phyloP scores from a whole-genome alignment of 768 basidiomycete species.

The Panaeolus cyanescens region DNA sequence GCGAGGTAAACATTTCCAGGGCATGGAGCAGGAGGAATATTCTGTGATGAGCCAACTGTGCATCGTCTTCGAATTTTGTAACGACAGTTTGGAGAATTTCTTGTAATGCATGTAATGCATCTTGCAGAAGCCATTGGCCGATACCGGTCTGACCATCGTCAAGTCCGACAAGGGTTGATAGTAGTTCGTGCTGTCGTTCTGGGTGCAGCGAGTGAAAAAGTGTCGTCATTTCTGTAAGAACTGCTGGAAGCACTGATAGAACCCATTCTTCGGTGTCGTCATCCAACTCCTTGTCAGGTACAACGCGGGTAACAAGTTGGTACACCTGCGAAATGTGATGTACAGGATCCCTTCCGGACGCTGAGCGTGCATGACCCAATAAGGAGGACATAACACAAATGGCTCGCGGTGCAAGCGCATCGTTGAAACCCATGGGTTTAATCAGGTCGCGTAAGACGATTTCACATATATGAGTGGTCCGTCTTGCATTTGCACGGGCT shows the following conservation, averaged over 20 bases:
- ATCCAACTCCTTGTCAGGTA: slow-evolving; percentile 42
- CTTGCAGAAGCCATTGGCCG: slow-evolving; percentile 70
- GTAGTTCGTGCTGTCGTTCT: slow-evolving; percentile 52
- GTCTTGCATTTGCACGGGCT: slow-evolving; percentile 42
- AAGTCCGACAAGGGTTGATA: slow-evolving; percentile 55
- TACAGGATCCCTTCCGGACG: slow-evolving; percentile 53
- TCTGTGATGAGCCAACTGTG: not conserved
- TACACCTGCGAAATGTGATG: slow-evolving; percentile 57
- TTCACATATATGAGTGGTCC: slow-evolving; percentile 51
- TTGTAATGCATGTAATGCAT: slow-evolving; percentile 59
- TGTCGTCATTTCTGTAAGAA: slow-evolving; percentile 51
- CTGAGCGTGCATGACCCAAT: slow-evolving; percentile 46
- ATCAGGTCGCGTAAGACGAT: slow-evolving; percentile 47
- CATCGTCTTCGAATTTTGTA: not conserved
- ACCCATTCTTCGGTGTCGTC: slow-evolving; percentile 49
- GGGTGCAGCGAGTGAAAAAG: slow-evolving; percentile 63
- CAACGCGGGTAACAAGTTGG: slow-evolving; percentile 55
- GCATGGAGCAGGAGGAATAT: slow-evolving; percentile 38
- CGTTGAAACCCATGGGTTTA: slow-evolving; percentile 27
- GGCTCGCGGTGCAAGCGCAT: slow-evolving; percentile 40
- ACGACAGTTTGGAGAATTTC: slow-evolving; percentile 29
- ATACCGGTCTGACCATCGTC: slow-evolving; percentile 59
- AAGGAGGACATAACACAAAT: slow-evolving; percentile 58
- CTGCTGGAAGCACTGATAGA: slow-evolving; percentile 53
- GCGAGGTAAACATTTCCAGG: slow-evolving; percentile 42